Percentiles rank a stretch among this genome's conserved stretches.
Conservation (phyloP, 2,329 filamentous ascomycete genomes). For the Pseudopyrenochaeta lycopersici region DNA sequence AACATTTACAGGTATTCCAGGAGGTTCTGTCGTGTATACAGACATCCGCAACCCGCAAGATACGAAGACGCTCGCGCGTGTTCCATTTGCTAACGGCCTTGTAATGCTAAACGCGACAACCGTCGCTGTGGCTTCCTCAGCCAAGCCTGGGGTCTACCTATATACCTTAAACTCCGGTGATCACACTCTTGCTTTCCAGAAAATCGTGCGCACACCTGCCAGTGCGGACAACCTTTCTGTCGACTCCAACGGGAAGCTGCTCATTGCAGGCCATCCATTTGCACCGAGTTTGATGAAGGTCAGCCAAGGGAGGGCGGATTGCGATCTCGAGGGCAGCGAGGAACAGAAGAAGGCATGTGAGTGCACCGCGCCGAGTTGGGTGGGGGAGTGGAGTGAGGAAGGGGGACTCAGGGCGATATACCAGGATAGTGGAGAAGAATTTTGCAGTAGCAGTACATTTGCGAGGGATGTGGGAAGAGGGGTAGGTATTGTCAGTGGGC, state of each 20-base stretch:
- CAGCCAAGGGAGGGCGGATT: constrained; percentile 28
- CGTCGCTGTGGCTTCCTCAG: constrained; percentile 51
- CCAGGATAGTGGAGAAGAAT: constrained; percentile 41
- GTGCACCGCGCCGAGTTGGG: constrained; percentile 46
- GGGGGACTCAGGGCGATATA: constrained; percentile 48
- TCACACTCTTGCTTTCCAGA: constrained; percentile 16
- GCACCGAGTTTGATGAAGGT: constrained; percentile 39
- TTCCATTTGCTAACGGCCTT: constrained; percentile 56
- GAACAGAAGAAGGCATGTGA: constrained; percentile 34
- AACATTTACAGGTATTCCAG: constrained; percentile 48
- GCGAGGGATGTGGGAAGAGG: constrained; percentile 50
- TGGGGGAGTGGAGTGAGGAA: constrained; percentile 51
- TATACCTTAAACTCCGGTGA: constrained; percentile 32
- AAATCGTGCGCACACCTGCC: constrained; percentile 37
- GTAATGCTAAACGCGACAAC: constrained; percentile 46
- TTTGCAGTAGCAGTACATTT: constrained; percentile 47
- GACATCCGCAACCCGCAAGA: constrained; percentile 25
- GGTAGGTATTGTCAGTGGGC: constrained; percentile 48
- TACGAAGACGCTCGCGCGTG: constrained; percentile 35
- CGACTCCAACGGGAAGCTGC: constrained; percentile 47
- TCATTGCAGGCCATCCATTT: constrained; percentile 54
- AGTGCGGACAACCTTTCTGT: constrained; percentile 53
- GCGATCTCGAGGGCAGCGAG: constrained; percentile 19
- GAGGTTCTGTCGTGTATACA: constrained; percentile 49
- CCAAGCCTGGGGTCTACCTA: constrained; percentile 45